A percentile compares a stretch with the other conserved stretches of the same genome.
Evolutionary conservation across 257 asterid species (phyloP).

Genomic region (Knoxia roxburghii): DNA sequence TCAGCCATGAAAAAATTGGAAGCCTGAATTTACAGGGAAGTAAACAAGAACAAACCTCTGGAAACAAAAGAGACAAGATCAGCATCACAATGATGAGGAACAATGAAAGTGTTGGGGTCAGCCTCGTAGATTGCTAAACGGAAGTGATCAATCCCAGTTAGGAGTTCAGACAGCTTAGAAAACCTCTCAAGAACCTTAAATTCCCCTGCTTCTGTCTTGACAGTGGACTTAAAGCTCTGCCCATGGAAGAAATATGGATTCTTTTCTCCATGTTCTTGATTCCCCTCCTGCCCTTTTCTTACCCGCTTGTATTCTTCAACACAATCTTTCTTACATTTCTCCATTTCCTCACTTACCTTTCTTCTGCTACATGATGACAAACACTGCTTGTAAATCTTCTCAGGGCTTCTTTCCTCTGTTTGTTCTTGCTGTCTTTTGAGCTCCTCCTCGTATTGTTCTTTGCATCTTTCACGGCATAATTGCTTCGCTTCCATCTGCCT

Average conservation of each 20-base stretch:
- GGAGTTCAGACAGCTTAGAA: slow-evolving; percentile 29
- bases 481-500: slow-evolving; percentile 1
- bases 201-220: slow-evolving; percentile 25
- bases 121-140: slow-evolving; percentile 34
- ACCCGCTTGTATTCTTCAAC: slow-evolving; percentile 13
- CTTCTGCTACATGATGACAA: slow-evolving; percentile 16
- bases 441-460: slow-evolving; percentile 11
- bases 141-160: slow-evolving; percentile 33
- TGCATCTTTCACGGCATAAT: not conserved
- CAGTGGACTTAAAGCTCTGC: slow-evolving; percentile 23
- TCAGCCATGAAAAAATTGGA: not conserved
- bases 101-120: slow-evolving; percentile 31
- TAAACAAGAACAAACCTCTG: not conserved
- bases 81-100: slow-evolving; percentile 44
- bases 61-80: slow-evolving; percentile 26
- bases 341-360: slow-evolving; percentile 11
- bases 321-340: slow-evolving; percentile 21
- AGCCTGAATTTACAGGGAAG: no score
- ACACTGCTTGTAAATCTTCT: slow-evolving; percentile 16
- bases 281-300: not conserved
- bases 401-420: slow-evolving; percentile 18
- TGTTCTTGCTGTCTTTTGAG: not conserved
- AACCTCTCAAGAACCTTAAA: slow-evolving; percentile 35
- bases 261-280: not conserved
- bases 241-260: slow-evolving; percentile 36